Base-by-base conservation (phyloP, 2,329 filamentous ascomycete species). In the Claviceps maximensis region DNA sequence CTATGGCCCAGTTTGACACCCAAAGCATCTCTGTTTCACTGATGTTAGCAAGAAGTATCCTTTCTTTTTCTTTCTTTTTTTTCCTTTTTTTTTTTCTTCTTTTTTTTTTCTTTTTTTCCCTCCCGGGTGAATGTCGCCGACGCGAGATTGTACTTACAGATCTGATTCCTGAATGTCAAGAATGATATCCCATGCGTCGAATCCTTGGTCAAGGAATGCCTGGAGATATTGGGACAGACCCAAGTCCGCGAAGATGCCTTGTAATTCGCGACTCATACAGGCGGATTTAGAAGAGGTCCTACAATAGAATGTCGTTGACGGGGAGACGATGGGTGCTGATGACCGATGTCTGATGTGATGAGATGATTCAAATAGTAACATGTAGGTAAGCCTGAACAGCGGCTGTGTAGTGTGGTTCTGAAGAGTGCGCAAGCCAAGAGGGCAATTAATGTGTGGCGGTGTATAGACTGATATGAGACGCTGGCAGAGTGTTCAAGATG, bases 141-240 rank as follows among this genome's bases (percentile, higher is more conserved):
- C 29, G 15, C n/a, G 36, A 27, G 4, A 36, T 13, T 47, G 13
- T 63, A 70, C 82, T 65, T 68, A 89, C 84, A 93, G 74, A 62
- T 93, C 87, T 25, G 85, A 86, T 67, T 91, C 87, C 56, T 87
- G 89, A 52, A 93, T 89, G 63, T 91, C 87, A 50, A 89, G 74
- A 53, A 91, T 83, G 1, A 84, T 89, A 36, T 89, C 85, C 87
- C 87, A 91, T 12, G 83, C 82, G 66, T 93, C 87, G 66, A 93
- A 93, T 3, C 87, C 87, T 68, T 91, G 86, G 51, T 87, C 80
- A 45, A 87, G 65, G 60, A 93, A 87, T 53, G 74, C 70, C 59
- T 83, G 76, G 55, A 87, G 77, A 70, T 93, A 91, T 69, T 89
- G 85, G 70, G 80, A 74, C 67, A 93, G 76, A 65, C 86, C 87